These are phyloP conservation scores for Leishmania arabica DNA, from an alignment of 208 protist genomes.

Conservation along the genomic window DNA sequence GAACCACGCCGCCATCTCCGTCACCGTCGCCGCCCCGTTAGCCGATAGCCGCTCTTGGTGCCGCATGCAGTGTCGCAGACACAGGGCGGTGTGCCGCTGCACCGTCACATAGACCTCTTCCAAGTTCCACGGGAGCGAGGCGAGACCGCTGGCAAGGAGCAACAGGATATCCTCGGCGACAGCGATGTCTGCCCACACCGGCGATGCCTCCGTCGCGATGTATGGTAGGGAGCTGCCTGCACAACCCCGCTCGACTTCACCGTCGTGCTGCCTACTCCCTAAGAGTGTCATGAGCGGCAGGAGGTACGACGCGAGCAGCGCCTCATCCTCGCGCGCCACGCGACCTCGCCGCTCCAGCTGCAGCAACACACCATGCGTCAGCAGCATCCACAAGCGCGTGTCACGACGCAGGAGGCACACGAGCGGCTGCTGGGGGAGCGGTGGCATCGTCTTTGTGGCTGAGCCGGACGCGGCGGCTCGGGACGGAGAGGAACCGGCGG, in stretches of 20 bases:
- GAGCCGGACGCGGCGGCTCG: slow-evolving; percentile 32
- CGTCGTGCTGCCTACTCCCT: not conserved
- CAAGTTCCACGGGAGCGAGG: slow-evolving; percentile 42
- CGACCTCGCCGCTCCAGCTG: slow-evolving; percentile 44
- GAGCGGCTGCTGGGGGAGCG: not conserved
- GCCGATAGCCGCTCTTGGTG: not conserved
- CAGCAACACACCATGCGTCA: slow-evolving; percentile 39
- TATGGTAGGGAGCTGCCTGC: not conserved
- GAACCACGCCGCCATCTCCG: slow-evolving; percentile 19
- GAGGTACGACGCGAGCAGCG: slow-evolving; percentile 21
- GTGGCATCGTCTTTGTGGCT: not conserved
- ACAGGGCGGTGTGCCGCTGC: slow-evolving; percentile 37
- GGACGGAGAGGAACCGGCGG: slow-evolving; percentile 23
- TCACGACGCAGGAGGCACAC: slow-evolving; percentile 27
- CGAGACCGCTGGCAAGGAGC: slow-evolving; percentile 25
- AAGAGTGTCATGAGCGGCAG: slow-evolving; percentile 36
- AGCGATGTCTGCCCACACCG: slow-evolving; percentile 8
- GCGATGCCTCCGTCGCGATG: not conserved
- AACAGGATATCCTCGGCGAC: slow-evolving; percentile 15
- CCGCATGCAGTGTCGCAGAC: slow-evolving; percentile 4
- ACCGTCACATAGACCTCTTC: slow-evolving; percentile 37
- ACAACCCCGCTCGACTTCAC: not conserved
- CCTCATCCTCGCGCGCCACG: slow-evolving; percentile 37
- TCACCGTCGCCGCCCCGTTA: not conserved
- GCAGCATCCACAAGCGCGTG: slow-evolving; percentile 41